These are phyloP conservation scores for Kwoniella bestiolae DNA, from an alignment of 768 basidiomycete species.

Conservation along the genomic window DNA sequence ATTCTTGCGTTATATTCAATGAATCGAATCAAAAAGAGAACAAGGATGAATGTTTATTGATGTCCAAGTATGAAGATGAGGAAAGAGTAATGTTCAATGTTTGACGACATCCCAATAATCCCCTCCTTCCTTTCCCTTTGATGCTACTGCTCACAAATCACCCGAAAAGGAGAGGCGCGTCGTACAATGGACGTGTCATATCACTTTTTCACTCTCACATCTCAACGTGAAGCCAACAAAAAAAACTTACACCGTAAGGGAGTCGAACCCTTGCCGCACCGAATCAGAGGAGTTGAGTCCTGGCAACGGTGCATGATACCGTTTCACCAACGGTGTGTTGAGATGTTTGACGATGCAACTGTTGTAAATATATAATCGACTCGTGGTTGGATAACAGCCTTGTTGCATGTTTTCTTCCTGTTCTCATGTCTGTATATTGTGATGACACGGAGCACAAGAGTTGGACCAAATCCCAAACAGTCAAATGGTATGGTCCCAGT, in stretches of 20 bases:
- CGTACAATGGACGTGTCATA: slow-evolving; percentile 14
- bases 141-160: not conserved
- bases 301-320: slow-evolving; percentile 31
- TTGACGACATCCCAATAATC: not conserved
- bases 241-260: slow-evolving; percentile 27
- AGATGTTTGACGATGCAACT: no score
- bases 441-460: no score
- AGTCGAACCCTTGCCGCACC: slow-evolving; percentile 31
- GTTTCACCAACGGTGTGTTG: slow-evolving; percentile 29
- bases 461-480: no score
- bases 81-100: not conserved
- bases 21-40: not conserved
- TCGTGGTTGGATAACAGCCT: no score
- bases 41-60: not conserved
- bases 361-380: no score
- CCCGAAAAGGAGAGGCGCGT: slow-evolving; percentile 32
- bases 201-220: slow-evolving; percentile 4
- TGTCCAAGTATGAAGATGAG: not conserved
- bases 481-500: no score
- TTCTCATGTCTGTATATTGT: no score
- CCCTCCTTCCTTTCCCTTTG: not conserved
- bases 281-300: slow-evolving; percentile 12
- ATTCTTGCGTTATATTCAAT: no score
- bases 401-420: no score
- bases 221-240: not conserved